Percentiles rank a stretch among this genome's conserved stretches.
Conservation (phyloP, 768 basidiomycete genomes). For the Rhizopogon vinicolor region DNA sequence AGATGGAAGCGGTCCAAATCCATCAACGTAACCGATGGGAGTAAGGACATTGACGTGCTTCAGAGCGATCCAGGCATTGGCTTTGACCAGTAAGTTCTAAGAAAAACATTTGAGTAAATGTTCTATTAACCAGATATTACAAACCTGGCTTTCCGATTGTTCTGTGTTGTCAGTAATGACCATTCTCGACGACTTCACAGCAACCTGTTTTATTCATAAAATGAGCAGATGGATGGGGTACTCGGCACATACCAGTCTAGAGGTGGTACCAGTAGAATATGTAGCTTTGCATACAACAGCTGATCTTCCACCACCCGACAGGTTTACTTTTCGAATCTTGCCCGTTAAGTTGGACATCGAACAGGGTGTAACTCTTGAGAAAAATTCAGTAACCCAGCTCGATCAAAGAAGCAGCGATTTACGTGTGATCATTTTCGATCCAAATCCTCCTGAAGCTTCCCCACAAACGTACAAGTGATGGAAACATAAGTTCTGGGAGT, state of each 20-base stretch:
- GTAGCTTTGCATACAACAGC: neutral
- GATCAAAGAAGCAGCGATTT: neutral
- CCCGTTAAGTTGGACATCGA: neutral
- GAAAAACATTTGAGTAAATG: neutral
- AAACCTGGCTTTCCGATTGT: neutral
- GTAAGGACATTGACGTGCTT: slow-evolving; percentile 13
- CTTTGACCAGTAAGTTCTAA: neutral
- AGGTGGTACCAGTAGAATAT: neutral
- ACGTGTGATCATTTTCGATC: neutral
- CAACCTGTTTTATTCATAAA: neutral
- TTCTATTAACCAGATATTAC: too few relatives aligned
- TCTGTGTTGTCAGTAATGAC: neutral
- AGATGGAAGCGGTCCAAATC: slow-evolving; percentile 16
- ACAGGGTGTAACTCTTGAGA: neutral
- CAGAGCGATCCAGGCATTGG: neutral
- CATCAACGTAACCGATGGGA: slow-evolving; percentile 11
- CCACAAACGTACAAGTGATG: neutral
- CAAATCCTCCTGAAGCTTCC: neutral
- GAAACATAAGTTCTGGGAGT: neutral
- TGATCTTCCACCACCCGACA: neutral
- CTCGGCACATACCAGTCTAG: neutral
- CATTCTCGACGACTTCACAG: neutral
- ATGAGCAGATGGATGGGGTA: neutral
- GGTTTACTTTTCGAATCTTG: neutral
- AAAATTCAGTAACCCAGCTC: neutral